Evolutionary conservation across 352 stramenopile species (phyloP).

Genomic region (Phytophthora meadii): DNA sequence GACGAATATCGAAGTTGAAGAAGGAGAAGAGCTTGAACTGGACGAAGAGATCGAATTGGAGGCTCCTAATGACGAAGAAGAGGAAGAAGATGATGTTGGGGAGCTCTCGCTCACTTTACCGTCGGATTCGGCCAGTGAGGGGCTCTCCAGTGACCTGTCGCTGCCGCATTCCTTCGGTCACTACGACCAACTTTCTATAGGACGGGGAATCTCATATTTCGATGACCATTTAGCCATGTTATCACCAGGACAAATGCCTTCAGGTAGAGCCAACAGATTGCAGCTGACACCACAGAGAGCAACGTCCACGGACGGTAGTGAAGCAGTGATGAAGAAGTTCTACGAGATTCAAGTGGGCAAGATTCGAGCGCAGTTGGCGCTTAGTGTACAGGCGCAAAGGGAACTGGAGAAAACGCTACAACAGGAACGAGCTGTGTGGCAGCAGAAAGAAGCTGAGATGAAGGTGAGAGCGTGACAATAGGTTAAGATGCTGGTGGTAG

Average conservation of each 20-base stretch:
- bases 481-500: background rate
- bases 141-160: conserved; percentile 74
- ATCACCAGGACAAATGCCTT: conserved; percentile 9
- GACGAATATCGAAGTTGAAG: conserved; percentile 3
- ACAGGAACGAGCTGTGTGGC: conserved; percentile 48
- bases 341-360: conserved; percentile 86
- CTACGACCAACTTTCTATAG: conserved; percentile 45
- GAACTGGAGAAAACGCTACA: conserved; percentile 58
- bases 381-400: conserved; percentile 53
- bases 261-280: conserved; percentile 20
- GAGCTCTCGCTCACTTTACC: conserved; percentile 46
- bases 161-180: conserved; percentile 74
- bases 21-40: conserved; percentile 27
- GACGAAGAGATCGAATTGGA: conserved; percentile 29
- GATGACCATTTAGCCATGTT: conserved; percentile 58
- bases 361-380: conserved; percentile 63
- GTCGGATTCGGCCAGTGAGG: conserved; percentile 71
- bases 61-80: conserved; percentile 24
- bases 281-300: conserved; percentile 9
- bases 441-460: conserved; percentile 17
- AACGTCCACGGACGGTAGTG: conserved; percentile 14
- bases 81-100: conserved; percentile 26
- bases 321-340: conserved; percentile 76
- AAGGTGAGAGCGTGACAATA: conserved; percentile 30
- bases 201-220: conserved; percentile 51